Evolutionary conservation across 2,329 filamentous ascomycete genomes (phyloP).

Genomic region (Seiridium unicorne): DNA sequence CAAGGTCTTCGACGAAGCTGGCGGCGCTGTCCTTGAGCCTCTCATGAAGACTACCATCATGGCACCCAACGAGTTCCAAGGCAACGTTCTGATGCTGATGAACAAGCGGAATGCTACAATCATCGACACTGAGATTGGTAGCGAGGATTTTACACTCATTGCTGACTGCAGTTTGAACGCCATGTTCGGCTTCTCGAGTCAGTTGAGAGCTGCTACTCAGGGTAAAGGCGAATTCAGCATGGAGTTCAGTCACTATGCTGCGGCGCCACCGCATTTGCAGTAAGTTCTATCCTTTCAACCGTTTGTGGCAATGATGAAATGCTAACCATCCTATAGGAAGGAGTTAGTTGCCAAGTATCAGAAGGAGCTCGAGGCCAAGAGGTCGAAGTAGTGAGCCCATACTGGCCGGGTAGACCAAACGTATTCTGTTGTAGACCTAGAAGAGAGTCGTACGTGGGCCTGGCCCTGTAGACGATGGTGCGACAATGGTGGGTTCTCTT

Average conservation of each 20-base stretch:
- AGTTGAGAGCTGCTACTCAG: slow-evolving; percentile 89
- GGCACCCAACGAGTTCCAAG: slow-evolving; percentile 95
- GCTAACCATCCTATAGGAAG: slow-evolving; percentile 42
- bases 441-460: too few relatives aligned
- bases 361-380: slow-evolving; percentile 57
- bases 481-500: not conserved
- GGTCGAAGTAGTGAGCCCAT: slow-evolving; percentile 43
- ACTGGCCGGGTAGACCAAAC: not conserved
- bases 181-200: slow-evolving; percentile 97
- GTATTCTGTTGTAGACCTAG: too few relatives aligned
- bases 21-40: slow-evolving; percentile 85
- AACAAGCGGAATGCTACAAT: slow-evolving; percentile 97
- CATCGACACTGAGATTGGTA: slow-evolving; percentile 89
- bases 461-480: too few relatives aligned
- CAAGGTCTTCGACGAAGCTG: slow-evolving; percentile 81
- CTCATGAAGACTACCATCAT: slow-evolving; percentile 98
- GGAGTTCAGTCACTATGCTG: slow-evolving; percentile 96
- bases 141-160: slow-evolving; percentile 89
- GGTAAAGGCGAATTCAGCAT: slow-evolving; percentile 98
- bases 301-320: not conserved
- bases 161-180: slow-evolving; percentile 92
- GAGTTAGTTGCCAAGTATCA: slow-evolving; percentile 58
- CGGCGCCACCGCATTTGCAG: slow-evolving; percentile 86
- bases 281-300: slow-evolving; percentile 45
- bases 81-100: slow-evolving; percentile 87